These are phyloP conservation scores for Penicillium olsonii DNA, from an alignment of 2,329 filamentous ascomycete species.

Conservation along the genomic window DNA sequence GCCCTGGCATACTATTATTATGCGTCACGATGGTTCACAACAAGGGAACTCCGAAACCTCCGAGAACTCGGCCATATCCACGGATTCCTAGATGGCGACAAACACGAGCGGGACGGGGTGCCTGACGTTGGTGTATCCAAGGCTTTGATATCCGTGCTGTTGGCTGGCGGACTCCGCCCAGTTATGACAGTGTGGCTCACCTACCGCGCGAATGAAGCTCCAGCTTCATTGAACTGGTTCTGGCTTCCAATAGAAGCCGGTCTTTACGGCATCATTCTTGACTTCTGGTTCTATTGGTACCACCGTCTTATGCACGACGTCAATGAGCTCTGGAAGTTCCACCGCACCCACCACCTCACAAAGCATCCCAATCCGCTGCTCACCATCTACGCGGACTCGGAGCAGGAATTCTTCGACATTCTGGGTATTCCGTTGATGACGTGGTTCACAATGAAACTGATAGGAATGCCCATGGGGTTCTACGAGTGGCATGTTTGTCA, in stretches of 20 bases:
- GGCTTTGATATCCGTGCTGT: not conserved
- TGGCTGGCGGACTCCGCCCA: not conserved
- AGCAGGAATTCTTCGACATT: constrained; percentile 4
- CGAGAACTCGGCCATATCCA: not conserved
- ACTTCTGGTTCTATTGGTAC: constrained; percentile 9
- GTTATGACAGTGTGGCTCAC: constrained; percentile 3
- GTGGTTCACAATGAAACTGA: not conserved
- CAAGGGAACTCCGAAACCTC: not conserved
- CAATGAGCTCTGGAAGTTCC: constrained; percentile 4
- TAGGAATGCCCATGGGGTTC: constrained; percentile 6
- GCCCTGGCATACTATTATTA: constrained; percentile 3
- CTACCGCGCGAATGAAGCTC: not conserved
- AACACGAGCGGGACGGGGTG: constrained; percentile 4
- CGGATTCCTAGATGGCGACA: constrained; percentile 1
- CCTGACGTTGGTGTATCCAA: constrained; percentile 2
- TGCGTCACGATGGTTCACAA: constrained; percentile 1
- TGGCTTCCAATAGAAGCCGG: not conserved
- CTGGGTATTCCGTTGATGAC: constrained; percentile 2
- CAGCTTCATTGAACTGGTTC: not conserved
- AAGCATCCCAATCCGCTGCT: constrained; percentile 5
- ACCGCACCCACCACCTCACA: not conserved
- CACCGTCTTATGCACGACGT: constrained; percentile 4
- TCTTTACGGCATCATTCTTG: constrained; percentile 5
- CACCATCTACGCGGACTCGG: constrained; percentile 4
- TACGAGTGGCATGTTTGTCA: constrained; percentile 6